Conservation (phyloP, 2,329 filamentous ascomycete genomes). For the Aspergillus pseudotamarii region DNA sequence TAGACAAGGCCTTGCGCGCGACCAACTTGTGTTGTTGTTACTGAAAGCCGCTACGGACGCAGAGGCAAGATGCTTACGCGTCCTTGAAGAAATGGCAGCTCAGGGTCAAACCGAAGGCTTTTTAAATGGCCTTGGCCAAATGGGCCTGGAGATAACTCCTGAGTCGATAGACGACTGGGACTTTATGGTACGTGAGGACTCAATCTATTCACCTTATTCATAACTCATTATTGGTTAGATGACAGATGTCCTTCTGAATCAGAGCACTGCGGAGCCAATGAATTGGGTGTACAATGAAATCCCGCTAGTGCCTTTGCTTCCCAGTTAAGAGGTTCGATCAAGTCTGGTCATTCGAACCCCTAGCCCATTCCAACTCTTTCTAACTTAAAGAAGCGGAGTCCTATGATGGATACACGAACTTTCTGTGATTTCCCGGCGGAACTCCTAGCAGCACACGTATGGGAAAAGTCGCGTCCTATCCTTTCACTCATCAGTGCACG, state of each 20-base stretch:
- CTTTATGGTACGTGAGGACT: slow-evolving; percentile 41
- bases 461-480: neutral
- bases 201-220: neutral
- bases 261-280: slow-evolving; percentile 21
- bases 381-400: neutral
- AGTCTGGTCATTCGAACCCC: neutral
- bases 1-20: slow-evolving; percentile 36
- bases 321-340: neutral
- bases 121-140: slow-evolving; percentile 20
- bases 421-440: neutral
- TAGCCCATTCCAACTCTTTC: too few relatives aligned
- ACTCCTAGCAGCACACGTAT: neutral
- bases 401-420: neutral
- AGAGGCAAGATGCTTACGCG: slow-evolving; percentile 24
- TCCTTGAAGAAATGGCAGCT: slow-evolving; percentile 28
- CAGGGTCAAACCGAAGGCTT: slow-evolving; percentile 10
- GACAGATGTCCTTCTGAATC: slow-evolving; percentile 32
- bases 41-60: slow-evolving; percentile 43
- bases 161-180: slow-evolving; percentile 45
- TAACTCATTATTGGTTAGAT: slow-evolving; percentile 23
- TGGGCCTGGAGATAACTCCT: slow-evolving; percentile 28
- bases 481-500: neutral
- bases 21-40: slow-evolving; percentile 39
- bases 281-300: slow-evolving; percentile 22
- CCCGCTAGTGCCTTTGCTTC: neutral